Base-by-base conservation (phyloP, 2,329 filamentous ascomycete species). In the Calonectria henricotiae region DNA sequence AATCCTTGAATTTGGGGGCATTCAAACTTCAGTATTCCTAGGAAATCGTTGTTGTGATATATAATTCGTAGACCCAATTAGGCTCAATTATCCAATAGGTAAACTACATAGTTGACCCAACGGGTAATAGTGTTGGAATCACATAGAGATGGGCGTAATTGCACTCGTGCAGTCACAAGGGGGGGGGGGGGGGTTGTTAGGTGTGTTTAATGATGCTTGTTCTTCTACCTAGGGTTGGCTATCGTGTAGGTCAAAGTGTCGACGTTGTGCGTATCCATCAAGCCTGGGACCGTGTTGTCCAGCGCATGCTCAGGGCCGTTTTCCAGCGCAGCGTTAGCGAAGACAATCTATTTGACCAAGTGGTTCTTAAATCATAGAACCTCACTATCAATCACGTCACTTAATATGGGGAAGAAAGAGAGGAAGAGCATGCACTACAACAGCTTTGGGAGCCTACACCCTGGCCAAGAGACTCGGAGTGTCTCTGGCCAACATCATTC, bases 261-360 rank as follows among this genome's bases (percentile, higher is more conserved):
- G 72, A 76, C 25, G 74, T 70, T 3, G 12, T 12, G 0, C 75
- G n/a, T 5, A 68, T 75, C n/a, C 62, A 51, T 2, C n/a, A 58
- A 4, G 66, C 74, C 5, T 75, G 86, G 86, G 80, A 84, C 55
- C 80, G 82, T 35, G 80, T 87, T 1, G 80, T 83, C 0, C 75
- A 82, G 27, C 81, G 81, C 0, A 83, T 85, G 9, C 75, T 88
- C 46, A 76, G 86, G 61, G 87, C 86, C 0, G 78, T 87, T 20
- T 88, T 88, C 65, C 81, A 83, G 41, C 85, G 86, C 64, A 87
- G 86, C 27, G 80, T 85, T 13, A 80, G 82, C 67, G 65, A 75
- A 3, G 80, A 84, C 8, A 85, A 85, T 0, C 78, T 87, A 1
- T 87, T 83, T 51, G 85, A 88, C 62, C 85, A 85, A 72, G 80